These are phyloP conservation scores for Schwanniomyces sp. DNA, from an alignment of 805 yeast species.

Conservation along the genomic window DNA sequence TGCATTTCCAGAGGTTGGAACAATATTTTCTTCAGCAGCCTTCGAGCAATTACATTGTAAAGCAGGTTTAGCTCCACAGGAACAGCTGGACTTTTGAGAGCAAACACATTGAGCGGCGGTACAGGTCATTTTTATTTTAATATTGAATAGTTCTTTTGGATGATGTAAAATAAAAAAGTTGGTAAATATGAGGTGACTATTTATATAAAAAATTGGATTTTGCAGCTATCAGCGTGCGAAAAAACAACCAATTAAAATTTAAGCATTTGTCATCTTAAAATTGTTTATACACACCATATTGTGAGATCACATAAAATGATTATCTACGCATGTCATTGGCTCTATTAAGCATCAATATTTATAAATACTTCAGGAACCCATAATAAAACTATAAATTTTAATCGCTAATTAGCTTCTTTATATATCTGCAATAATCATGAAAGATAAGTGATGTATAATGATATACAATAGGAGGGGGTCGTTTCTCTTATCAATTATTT, in stretches of 20 bases:
- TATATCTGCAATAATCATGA: too few relatives aligned
- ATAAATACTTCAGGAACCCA: background rate
- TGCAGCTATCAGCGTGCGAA: background rate
- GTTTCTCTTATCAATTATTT: background rate
- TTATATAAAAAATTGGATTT: background rate
- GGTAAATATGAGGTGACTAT: background rate
- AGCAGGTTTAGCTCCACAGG: slow-evolving; percentile 63
- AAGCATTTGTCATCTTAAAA: background rate
- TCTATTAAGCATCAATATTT: background rate
- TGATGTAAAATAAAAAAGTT: background rate
- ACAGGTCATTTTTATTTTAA: slow-evolving; percentile 21
- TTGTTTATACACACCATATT: background rate
- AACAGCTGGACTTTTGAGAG: slow-evolving; percentile 62
- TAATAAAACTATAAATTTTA: background rate
- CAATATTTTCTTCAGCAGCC: slow-evolving; percentile 51
- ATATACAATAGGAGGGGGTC: too few relatives aligned
- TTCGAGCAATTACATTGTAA: slow-evolving; percentile 55
- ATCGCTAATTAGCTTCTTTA: too few relatives aligned
- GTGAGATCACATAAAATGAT: background rate
- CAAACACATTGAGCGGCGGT: slow-evolving; percentile 53
- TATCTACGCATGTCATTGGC: background rate
- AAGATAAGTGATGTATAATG: too few relatives aligned
- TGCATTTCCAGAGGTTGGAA: slow-evolving; percentile 40
- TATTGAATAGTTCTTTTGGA: background rate
- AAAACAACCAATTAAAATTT: background rate